phyloP scores from a whole-genome alignment of 352 stramenopile genomes.

The Thalassiosira ordinaria region DNA sequence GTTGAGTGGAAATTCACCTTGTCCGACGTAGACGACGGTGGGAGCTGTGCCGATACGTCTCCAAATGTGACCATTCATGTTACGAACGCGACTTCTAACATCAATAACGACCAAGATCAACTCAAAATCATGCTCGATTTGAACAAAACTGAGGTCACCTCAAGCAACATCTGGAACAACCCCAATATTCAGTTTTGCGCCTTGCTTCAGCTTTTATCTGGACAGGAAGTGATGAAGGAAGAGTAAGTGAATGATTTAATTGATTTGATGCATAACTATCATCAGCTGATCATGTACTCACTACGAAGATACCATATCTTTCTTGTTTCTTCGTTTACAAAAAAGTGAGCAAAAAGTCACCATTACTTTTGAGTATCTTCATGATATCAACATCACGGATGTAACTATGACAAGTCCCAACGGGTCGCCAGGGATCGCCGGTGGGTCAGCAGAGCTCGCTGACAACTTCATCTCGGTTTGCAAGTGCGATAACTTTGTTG shows the following conservation, averaged over 20 bases:
- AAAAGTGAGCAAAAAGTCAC: too few species aligned
- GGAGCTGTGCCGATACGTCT: too few species aligned
- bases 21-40: too few species aligned
- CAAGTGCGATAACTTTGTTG: background rate
- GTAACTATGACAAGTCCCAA: background rate
- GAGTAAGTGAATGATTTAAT: constrained; percentile 24
- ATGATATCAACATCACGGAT: background rate
- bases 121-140: constrained; percentile 39
- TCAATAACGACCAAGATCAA: constrained; percentile 26
- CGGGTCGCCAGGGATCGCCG: background rate
- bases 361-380: background rate
- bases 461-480: background rate
- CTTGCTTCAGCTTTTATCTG: constrained; percentile 34
- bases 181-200: constrained; percentile 31
- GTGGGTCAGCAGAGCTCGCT: background rate
- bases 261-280: background rate
- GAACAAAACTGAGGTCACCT: constrained; percentile 35
- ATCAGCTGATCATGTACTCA: too few species aligned
- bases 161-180: constrained; percentile 38
- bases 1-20: too few species aligned
- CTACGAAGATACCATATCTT: too few species aligned
- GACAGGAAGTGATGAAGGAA: constrained; percentile 32
- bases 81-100: too few species aligned
- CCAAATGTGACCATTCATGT: too few species aligned
- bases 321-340: too few species aligned